phyloP scores from a whole-genome alignment of 345 rosid genomes.

The Salix caprea region DNA sequence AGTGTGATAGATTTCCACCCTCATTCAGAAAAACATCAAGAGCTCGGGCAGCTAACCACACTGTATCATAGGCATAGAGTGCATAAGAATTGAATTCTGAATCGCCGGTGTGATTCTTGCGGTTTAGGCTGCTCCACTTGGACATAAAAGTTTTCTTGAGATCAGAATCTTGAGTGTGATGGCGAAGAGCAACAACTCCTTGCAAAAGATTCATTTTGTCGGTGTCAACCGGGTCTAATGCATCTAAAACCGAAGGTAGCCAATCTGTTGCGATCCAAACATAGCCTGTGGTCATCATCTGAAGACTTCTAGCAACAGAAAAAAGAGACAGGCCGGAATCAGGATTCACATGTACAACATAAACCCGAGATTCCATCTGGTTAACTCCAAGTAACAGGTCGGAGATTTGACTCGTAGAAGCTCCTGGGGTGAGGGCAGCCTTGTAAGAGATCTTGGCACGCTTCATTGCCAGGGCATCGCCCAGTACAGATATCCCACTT shows the following conservation, averaged over 20 bases:
- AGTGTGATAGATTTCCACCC: conserved; percentile 68
- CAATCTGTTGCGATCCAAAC: conserved; percentile 98
- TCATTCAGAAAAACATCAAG: conserved; percentile 53
- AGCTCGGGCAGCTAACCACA: conserved; percentile 86
- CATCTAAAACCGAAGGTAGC: conserved; percentile 77
- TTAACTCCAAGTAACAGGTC: conserved; percentile 55
- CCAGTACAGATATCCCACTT: conserved; percentile 62
- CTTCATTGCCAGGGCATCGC: conserved; percentile 70
- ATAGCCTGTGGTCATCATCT: conserved; percentile 66
- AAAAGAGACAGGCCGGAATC: conserved; percentile 73
- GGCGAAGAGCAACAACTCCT: conserved; percentile 86
- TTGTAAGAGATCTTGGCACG: conserved; percentile 71
- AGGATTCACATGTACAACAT: conserved; percentile 83
- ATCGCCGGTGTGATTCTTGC: conserved; percentile 20
- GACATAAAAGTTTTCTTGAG: conserved; percentile 43
- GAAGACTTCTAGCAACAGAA: conserved; percentile 58
- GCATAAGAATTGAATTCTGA: conserved; percentile 67
- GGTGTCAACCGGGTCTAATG: conserved; percentile 37
- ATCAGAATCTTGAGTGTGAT: conserved; percentile 64
- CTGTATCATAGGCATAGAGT: conserved; percentile 82
- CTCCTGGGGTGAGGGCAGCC: conserved; percentile 64
- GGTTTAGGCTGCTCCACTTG: conserved; percentile 50
- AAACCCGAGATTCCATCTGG: conserved; percentile 78
- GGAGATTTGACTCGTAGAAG: conserved; percentile 37
- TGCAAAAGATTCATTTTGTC: conserved; percentile 59